A percentile compares a stretch with the other conserved stretches of the same genome.
Evolutionary conservation across 2,329 filamentous ascomycete genomes (phyloP).

Genomic region (Blumeriella jaapii): DNA sequence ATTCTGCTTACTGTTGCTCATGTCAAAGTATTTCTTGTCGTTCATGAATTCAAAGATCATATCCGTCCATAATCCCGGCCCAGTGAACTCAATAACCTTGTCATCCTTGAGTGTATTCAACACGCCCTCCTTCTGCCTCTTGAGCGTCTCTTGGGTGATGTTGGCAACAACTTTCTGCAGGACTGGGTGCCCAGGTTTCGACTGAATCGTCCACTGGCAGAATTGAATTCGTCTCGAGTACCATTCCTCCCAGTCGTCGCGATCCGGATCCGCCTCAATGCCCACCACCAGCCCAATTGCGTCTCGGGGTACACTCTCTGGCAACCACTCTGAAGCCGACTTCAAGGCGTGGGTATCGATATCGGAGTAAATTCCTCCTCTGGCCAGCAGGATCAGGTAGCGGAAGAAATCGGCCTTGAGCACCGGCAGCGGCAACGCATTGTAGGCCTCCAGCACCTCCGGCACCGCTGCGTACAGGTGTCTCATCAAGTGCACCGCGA

Average conservation of each 20-base stretch:
- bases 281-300: conserved; percentile 80
- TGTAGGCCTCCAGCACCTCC: conserved; percentile 67
- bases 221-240: conserved; percentile 95
- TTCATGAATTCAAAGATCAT: conserved; percentile 89
- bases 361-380: conserved; percentile 77
- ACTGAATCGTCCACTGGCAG: conserved; percentile 97
- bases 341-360: conserved; percentile 85
- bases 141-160: conserved; percentile 73
- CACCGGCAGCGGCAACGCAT: conserved; percentile 59
- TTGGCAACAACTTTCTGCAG: conserved; percentile 76
- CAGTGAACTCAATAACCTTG: conserved; percentile 85
- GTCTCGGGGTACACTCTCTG: conserved; percentile 61
- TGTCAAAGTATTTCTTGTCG: conserved; percentile 77
- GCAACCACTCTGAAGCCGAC: conserved; percentile 80
- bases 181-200: conserved; percentile 87
- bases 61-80: conserved; percentile 92
- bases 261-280: conserved; percentile 92
- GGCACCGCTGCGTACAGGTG: conserved; percentile 79
- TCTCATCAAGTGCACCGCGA: conserved; percentile 68
- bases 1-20: conserved; percentile 51
- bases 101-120: conserved; percentile 48
- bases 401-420: conserved; percentile 66
- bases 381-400: conserved; percentile 60
- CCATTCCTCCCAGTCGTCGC: conserved; percentile 87
- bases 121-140: conserved; percentile 55